Base-by-base conservation (phyloP, 192 early-diverging fungal genomes). In the Backusella parvicylindrica region DNA sequence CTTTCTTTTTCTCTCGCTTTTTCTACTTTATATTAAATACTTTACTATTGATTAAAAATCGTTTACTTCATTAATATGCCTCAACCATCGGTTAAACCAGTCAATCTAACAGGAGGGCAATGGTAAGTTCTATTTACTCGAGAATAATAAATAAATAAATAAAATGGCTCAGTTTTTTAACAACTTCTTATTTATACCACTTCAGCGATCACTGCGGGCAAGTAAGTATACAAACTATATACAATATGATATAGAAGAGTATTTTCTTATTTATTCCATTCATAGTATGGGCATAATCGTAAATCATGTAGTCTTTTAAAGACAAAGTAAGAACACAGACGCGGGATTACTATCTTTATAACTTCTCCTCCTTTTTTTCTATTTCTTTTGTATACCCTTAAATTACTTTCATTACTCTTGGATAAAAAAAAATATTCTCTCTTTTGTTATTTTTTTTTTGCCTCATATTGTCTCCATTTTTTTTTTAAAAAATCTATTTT, bases 131-230 rank as follows among this genome's bases (percentile, higher is more conserved):
- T 21, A 21, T 2, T 68, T 26, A 6, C 26, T 60, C 53, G 26
- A 26, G 38, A 31, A 70, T 30, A n/a, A n/a, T n/a, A n/a, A n/a
- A 35, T 64, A 28, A 33, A 30, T 26, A 60, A 60, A 3, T 26
- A 67, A 2, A 37, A 70, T 40, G 31, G 31, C 23, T 23, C 23
- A 40, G 28, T 70, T 30, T 2, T 47, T 43, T 47, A 30, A 70
- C 30, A 2, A 26, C 1, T 70, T 2, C 13, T 15, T 43, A 1
- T 70, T 28, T 30, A 8, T 47, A 37, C 30, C 13, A 15, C 16
- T 47, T 1, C 36, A 72, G 71, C 15, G 50, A 63, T 37, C 71
- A 72, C 26, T 72, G 71, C 36, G 71, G 71, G 23, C 49, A 72
- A 33, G 71, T 72, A 72, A 68, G 53, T 60, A 23, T 37, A 41